Conservation (phyloP, 768 basidiomycete genomes). For the Kwoniella dendrophila region DNA sequence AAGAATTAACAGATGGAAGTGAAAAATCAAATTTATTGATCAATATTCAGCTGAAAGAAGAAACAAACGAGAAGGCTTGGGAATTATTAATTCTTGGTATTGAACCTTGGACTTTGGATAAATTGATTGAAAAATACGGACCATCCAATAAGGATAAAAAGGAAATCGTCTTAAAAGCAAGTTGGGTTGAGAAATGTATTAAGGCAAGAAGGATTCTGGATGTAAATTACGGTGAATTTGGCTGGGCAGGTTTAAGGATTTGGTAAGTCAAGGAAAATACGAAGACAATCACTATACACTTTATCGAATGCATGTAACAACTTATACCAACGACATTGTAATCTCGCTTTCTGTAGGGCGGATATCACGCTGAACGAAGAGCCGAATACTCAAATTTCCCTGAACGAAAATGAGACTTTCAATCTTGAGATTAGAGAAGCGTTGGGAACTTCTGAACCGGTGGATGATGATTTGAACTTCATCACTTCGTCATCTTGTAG, state of each 20-base stretch:
- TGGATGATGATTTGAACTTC: too few species aligned
- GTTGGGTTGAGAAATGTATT: not conserved
- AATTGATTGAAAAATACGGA: not conserved
- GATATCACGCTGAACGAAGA: too few species aligned
- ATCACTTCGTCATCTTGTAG: too few species aligned
- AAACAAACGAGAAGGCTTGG: not conserved
- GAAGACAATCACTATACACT: too few species aligned
- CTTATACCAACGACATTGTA: too few species aligned
- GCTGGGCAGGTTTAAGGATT: not conserved
- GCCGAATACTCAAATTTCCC: too few species aligned
- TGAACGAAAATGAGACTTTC: too few species aligned
- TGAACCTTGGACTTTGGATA: not conserved
- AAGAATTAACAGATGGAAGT: not conserved
- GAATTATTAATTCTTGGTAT: not conserved
- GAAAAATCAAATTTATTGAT: not conserved
- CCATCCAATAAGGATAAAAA: not conserved
- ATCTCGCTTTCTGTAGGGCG: too few species aligned
- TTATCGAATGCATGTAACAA: too few species aligned
- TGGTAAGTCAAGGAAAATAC: too few species aligned
- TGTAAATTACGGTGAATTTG: not conserved
- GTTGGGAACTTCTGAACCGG: too few species aligned
- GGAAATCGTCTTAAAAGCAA: not conserved
- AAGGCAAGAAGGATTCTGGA: not conserved
- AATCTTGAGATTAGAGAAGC: too few species aligned
- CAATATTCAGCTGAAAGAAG: not conserved